Conservation (phyloP, 108 stramenopile genomes). For the Discostella pseudostelligera region DNA sequence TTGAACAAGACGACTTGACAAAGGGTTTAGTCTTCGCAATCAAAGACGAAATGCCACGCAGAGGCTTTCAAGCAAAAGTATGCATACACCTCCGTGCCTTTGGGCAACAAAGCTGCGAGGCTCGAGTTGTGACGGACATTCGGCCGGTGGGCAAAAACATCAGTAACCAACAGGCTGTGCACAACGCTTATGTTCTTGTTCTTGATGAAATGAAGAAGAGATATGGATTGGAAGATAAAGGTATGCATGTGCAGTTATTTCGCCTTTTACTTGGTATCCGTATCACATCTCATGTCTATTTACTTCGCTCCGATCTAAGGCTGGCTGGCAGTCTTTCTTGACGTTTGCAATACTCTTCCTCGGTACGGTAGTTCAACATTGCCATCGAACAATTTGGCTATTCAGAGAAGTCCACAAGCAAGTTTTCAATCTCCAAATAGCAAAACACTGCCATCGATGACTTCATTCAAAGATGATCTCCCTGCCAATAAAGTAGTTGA, state of each 20-base stretch:
- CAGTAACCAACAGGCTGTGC: conserved; percentile 76
- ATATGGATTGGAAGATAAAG: conserved; percentile 69
- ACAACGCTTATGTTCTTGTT: conserved; percentile 78
- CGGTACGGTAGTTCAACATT: conserved; percentile 14
- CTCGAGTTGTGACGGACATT: conserved; percentile 64
- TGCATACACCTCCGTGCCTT: conserved; percentile 55
- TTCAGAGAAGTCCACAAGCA: conserved; percentile 11
- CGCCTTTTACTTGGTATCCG: not conserved
- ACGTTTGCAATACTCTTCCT: conserved; percentile 29
- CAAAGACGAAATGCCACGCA: conserved; percentile 66
- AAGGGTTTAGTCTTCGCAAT: conserved; percentile 58
- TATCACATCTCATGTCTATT: conserved; percentile 46
- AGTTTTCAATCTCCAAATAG: conserved; percentile 18
- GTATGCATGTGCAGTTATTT: conserved; percentile 20
- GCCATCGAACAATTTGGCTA: not conserved
- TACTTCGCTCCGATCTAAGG: conserved; percentile 35
- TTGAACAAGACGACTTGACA: conserved; percentile 66
- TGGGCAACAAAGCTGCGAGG: conserved; percentile 53
- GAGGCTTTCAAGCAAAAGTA: conserved; percentile 79
- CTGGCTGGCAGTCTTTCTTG: conserved; percentile 36
- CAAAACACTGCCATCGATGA: conserved; percentile 28
- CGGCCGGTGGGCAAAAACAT: conserved; percentile 83
- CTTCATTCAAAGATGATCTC: conserved; percentile 45
- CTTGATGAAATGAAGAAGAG: conserved; percentile 69
- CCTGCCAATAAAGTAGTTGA: conserved; percentile 6